These are phyloP conservation scores for Colletotrichum caudatum DNA, from an alignment of 2,329 filamentous ascomycete species.

Conservation along the genomic window DNA sequence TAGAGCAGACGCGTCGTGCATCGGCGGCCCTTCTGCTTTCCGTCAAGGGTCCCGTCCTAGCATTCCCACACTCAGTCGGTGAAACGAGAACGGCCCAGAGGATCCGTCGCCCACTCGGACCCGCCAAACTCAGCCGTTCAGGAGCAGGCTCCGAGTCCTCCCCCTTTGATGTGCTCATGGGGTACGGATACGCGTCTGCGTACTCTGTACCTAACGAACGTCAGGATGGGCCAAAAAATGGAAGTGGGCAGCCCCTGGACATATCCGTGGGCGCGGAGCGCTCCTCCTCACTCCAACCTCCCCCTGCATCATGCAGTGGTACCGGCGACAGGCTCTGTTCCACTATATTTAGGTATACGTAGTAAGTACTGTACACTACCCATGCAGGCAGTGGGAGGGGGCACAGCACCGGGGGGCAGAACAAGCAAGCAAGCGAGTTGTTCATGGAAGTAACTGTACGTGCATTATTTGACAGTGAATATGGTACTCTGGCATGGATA, in stretches of 20 bases:
- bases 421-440: background rate
- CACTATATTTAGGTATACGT: conserved; percentile 37
- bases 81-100: conserved; percentile 10
- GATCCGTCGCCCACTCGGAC: conserved; percentile 5
- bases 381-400: background rate
- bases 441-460: background rate
- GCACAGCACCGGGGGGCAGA: background rate
- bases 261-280: conserved; percentile 6
- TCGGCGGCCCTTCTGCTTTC: background rate
- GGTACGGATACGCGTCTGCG: conserved; percentile 6
- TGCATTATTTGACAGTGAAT: background rate
- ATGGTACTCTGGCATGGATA: conserved; percentile 28
- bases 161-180: conserved; percentile 5
- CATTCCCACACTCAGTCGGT: conserved; percentile 8
- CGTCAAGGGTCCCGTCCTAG: conserved; percentile 12
- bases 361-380: background rate
- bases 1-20: conserved; percentile 2
- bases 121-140: conserved; percentile 22
- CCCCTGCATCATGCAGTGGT: conserved; percentile 41
- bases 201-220: conserved; percentile 16
- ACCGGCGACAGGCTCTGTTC: conserved; percentile 34
- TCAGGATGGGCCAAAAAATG: conserved; percentile 26
- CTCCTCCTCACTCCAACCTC: conserved; percentile 18
- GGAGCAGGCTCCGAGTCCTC: background rate
- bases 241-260: conserved; percentile 27